Base-by-base conservation (phyloP, 305 asterid genomes). In the Fraxinus nigra region DNA sequence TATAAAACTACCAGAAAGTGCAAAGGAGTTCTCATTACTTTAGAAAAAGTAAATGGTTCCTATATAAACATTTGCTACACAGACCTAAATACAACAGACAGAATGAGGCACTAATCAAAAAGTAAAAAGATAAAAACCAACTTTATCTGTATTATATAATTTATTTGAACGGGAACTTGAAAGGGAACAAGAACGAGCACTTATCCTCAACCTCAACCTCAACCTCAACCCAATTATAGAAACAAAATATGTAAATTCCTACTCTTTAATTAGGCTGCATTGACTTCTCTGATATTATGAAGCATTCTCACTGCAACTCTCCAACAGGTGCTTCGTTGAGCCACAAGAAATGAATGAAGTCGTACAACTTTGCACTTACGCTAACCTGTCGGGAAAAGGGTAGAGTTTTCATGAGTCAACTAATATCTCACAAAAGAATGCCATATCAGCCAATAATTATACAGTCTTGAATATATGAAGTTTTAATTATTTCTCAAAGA, bases 271-370 rank as follows among this genome's bases (percentile, higher is more conserved):
- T 20, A 26, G 73, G 73, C 35, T 65, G 13, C 35, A 65, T 65
- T 37, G 32, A 22, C 72, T 28, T 30, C 38, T 69, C 43, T 32
- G 38, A 30, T 5, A 30, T 69, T 14, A 14, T 32, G 2, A 7
- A 10, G 3, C 46, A 51, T 20, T 77, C 35, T 92, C 83, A 97
- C 84, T 91, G 97, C 90, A 97, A 81, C 89, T 97, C 99, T 73
- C 99, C 98, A 80, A 97, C 98, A 3, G 98, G 99, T 70, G 98
- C 99, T 84, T 97, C 98, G 43, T 92, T 94, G 67, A 97, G 98
- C 99, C 98, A 97, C 84, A 97, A 83, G 89, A 94, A 97, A 88
- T 94, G 99, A 80, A 93, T 97, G 92, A 97, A 97, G 82, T 97
- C 98, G 6, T 97, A 97, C 84, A 97, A 73, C 84, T 93, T 93